A percentile compares a stretch with the other conserved stretches of the same genome.
These are phyloP conservation scores for Flagelloscypha sp. DNA, from an alignment of 768 basidiomycete genomes.

Conservation along the genomic window DNA sequence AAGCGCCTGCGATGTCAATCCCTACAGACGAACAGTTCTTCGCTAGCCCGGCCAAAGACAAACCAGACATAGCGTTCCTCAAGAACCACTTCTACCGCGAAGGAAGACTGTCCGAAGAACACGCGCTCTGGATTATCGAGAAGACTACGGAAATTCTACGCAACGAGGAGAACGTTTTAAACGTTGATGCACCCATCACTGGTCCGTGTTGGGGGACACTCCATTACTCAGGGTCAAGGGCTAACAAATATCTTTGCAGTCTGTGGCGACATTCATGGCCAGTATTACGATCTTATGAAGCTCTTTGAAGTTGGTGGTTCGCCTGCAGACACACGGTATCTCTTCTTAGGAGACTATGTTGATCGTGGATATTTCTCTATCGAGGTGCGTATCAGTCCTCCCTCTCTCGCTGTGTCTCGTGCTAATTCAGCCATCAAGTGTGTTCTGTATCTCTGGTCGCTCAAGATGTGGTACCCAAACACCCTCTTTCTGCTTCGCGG, in stretches of 20 bases:
- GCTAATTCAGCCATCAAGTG: conserved; percentile 49
- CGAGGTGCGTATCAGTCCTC: conserved; percentile 45
- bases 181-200: conserved; percentile 96
- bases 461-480: conserved; percentile 86
- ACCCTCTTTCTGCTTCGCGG: conserved; percentile 82
- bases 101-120: conserved; percentile 87
- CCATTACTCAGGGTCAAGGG: no score
- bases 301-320: conserved; percentile 91
- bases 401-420: conserved; percentile 3
- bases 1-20: conserved; percentile 91
- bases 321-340: conserved; percentile 88
- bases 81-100: conserved; percentile 99
- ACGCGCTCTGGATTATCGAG: conserved; percentile 89
- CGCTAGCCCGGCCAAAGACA: conserved; percentile 64
- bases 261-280: conserved; percentile 97
- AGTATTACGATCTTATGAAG: conserved; percentile 98
- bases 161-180: conserved; percentile 81
- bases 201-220: conserved; percentile 54
- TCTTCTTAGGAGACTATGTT: conserved; percentile 91
- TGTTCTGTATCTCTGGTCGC: conserved; percentile 87
- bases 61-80: conserved; percentile 91
- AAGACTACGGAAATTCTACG: conserved; percentile 79
- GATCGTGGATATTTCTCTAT: conserved; percentile 93
- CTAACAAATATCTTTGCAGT: conserved; percentile 51
- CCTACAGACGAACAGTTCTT: conserved; percentile 95